Evolutionary conservation across 345 rosid genomes (phyloP), one percentile per base, ranked within the genome.

Genomic region (Balakata baccata): DNA sequence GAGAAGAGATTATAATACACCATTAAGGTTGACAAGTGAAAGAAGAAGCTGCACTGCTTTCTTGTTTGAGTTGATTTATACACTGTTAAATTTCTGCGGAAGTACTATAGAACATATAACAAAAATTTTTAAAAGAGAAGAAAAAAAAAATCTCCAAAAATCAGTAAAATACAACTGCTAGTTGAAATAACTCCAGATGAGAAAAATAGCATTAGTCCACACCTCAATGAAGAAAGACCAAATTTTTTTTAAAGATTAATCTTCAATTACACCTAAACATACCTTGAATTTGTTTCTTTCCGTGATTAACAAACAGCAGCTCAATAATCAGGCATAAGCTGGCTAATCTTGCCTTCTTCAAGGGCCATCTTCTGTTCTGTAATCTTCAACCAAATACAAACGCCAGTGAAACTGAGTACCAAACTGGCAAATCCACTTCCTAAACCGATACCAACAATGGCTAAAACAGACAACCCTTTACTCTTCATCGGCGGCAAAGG

Each of bases 371-470:
- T 85, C 56, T 88, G 86, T 64, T 92, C 97, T 0, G 93, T 87
- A 47, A 88, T 64, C 86, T 86, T 89, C 80, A 92, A 87, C 97
- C 97, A 89, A 56, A 94, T 75, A 74, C 97, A 94, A 11, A 94
- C 98, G 7, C 95, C 98, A 0, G 93, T 87, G 50, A 94, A 94
- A 74, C 97, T 94, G 43, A 94, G 81, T 37, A 90, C 87, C 85
- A 94, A 86, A 79, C 97, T 92, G 1, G 87, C 93, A 39, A 94
- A 78, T 49, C 98, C 98, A 76, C 97, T 94, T 22, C 97, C 98
- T 18, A 94, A 82, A 17, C 98, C 98, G 75, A 94, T 94, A 81
- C 97, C 97, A 25, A 94, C 97, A 53, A 94, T 92, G 76, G 98
- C 91, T 81, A 90, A 60, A 49, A 94, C 80, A 0, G 98, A 85